Percentiles rank a stretch among this genome's conserved stretches.
These are phyloP conservation scores for Porcisia deanei DNA, from an alignment of 208 protist genomes.

Conservation along the genomic window DNA sequence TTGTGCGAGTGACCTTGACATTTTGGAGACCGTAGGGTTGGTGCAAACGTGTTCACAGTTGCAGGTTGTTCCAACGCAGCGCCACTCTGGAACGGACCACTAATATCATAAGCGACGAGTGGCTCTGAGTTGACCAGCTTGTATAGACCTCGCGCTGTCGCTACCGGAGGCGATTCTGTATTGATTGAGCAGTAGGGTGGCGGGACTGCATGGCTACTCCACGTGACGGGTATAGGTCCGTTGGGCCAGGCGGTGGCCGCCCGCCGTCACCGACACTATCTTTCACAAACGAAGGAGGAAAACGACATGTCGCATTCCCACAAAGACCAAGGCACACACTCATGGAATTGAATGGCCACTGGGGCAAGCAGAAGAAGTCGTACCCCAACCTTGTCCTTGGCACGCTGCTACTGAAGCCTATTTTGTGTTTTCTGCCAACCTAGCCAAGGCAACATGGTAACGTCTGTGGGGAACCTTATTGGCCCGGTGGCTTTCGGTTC, in stretches of 20 bases:
- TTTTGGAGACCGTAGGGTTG: background rate
- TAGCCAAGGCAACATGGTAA: background rate
- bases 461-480: background rate
- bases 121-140: background rate
- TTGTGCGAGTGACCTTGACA: background rate
- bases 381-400: background rate
- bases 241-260: background rate
- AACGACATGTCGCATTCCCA: background rate
- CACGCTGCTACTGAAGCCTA: background rate
- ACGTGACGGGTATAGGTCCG: background rate
- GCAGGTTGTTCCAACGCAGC: background rate
- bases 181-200: background rate
- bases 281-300: background rate
- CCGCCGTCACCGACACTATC: background rate
- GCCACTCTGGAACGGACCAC: background rate
- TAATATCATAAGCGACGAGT: background rate
- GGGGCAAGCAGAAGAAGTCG: background rate
- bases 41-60: background rate
- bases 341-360: background rate
- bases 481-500: slow-evolving; percentile 78
- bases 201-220: background rate
- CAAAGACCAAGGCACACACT: background rate
- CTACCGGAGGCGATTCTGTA: background rate
- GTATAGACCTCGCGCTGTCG: background rate
- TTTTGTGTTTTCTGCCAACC: background rate